Evolutionary conservation across 2,329 filamentous ascomycete species (phyloP), one percentile per base, ranked within the genome.

Genomic region (Mycosphaerella arachidis): DNA sequence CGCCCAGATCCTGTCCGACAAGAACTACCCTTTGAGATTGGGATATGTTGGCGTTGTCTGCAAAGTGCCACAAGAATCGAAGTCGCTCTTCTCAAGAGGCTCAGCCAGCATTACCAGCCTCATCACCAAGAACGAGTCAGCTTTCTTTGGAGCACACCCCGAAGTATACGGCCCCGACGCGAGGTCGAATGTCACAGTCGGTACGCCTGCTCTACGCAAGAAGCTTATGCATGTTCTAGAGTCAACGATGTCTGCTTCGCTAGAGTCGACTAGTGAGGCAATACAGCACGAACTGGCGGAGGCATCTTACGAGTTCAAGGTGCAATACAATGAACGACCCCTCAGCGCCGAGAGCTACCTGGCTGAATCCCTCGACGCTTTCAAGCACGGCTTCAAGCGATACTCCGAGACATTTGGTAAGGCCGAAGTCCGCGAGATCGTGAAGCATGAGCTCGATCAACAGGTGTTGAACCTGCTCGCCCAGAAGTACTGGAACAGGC

Each of bases 191-290:
- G 82, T 96, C 4, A 85, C 81, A 10, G 88, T 96, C 3, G 95
- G 94, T 16, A 96, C 93, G 2, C 85, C 86, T 4, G 96, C 88
- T 3, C 79, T 99, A 48, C 88, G 92, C 46, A 96, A 95, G 79
- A 97, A 97, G 76, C 82, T 99, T 56, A 99, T 99, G 93, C 87
- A 92, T 65, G 92, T 97, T 40, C 83, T 99, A 40, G 94, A 99
- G 74, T 90, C 96, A 71, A 97, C 92, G 4, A 99, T 99, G 95
- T 93, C 93, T 30, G 86, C 90, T 35, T 96, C 91, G 70, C 81
- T 99, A 57, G 90, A 94, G 68, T 86, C 86, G 57, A 99, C 94
- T 3, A 90, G 90, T 68, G 91, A 97, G 71, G 91, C 92, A 9
- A 97, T 99, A 66, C 88, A 89, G 63, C 91, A 96, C 73, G 94